Conservation (phyloP, 2,329 filamentous ascomycete genomes). For the Xylariales sp. region DNA sequence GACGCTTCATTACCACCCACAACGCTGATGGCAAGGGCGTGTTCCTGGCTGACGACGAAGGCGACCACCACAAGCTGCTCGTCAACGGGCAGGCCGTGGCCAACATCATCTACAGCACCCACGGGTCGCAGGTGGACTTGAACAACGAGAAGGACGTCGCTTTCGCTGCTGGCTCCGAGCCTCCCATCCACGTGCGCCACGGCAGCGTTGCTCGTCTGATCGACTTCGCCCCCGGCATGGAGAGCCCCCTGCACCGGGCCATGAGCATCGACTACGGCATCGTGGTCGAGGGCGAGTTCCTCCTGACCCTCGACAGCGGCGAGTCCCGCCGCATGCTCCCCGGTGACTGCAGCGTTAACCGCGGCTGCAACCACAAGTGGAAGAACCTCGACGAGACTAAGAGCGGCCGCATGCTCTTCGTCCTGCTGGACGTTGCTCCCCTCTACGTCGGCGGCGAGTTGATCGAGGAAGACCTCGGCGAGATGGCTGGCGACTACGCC, state of each 20-base stretch:
- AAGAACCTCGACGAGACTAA: constrained; percentile 4
- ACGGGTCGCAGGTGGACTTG: constrained; percentile 11
- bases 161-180: not conserved
- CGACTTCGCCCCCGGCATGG: constrained; percentile 12
- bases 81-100: constrained; percentile 8
- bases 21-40: constrained; percentile 12
- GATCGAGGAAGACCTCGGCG: constrained; percentile 5
- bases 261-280: constrained; percentile 11
- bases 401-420: constrained; percentile 8
- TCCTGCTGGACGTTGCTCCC: constrained; percentile 7
- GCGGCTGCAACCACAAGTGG: constrained; percentile 11
- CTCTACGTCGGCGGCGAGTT: constrained; percentile 7
- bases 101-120: constrained; percentile 14
- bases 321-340: constrained; percentile 8
- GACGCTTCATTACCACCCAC: constrained; percentile 13
- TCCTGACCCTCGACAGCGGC: constrained; percentile 10
- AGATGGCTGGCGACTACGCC: constrained; percentile 3
- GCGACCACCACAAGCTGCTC: constrained; percentile 13
- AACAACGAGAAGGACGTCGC: constrained; percentile 9
- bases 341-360: constrained; percentile 10
- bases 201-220: constrained; percentile 10
- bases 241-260: constrained; percentile 10
- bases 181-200: not conserved
- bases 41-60: constrained; percentile 11
- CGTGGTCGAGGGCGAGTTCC: constrained; percentile 10